Base-by-base conservation (phyloP, 2,329 filamentous ascomycete species). In the Hymenotorrendiella dingleyae region DNA sequence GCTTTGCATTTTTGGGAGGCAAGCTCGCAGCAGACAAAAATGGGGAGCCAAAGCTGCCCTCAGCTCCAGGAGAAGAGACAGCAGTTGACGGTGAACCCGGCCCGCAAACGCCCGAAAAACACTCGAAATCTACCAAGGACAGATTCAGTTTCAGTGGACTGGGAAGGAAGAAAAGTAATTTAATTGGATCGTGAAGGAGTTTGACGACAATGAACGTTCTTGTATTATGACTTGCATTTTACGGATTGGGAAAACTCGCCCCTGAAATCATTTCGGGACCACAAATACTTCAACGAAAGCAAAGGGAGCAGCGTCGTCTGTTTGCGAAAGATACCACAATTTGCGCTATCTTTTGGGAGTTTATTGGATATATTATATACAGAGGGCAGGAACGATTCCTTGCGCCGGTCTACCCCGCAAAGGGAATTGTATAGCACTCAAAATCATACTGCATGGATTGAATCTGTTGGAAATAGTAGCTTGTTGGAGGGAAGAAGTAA, bases 141-240 rank as follows among this genome's bases (percentile, higher is more conserved):
- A 72, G 82, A 20, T 84, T 88, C 54, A 84, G 73, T 54, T 79
- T 81, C 53, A 69, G 76, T 45, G 52, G 51, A 12, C 57, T 88
- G 10, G 80, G 84, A 4, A 69, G 79, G 57, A 89, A 88, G 70
- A 88, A 85, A 73, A 84, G 78, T 62, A 74, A 70, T 48, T 67
- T 69, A 47, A 57, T 69, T 43, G 56, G 62, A 43, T 61, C 62
- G 36, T 66, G 30, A 54, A 16, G 20, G 36, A 34, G 21, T 16
- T 26, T 6, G 9, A 12, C 11, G 40, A 36, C n/a, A 19, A 9
- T 4, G 17, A 29, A 19, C 10, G 4, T 5, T 33, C 38, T 39
- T 46, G 43, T 46, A 46, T 33, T 46, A 46, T 46, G 43, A 42
- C 32, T 40, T 28, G 23, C 43, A 46, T 42, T 46, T 45, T 41